These are phyloP conservation scores for Lipomyces japonicus DNA, from an alignment of 805 yeast species.

Conservation along the genomic window DNA sequence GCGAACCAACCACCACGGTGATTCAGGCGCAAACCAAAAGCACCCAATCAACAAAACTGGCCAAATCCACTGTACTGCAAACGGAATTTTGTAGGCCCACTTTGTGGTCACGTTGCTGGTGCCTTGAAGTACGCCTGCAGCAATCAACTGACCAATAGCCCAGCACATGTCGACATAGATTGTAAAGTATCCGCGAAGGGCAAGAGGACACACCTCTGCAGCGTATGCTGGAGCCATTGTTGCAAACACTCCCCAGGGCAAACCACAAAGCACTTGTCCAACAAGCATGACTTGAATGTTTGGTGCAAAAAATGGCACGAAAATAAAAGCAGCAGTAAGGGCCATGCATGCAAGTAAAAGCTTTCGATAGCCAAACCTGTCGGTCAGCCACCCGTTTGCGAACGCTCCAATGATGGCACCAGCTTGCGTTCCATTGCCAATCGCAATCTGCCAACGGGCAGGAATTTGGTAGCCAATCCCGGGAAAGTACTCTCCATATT, in stretches of 20 bases:
- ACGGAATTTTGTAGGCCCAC: constrained; percentile 52
- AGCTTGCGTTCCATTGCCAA: constrained; percentile 35
- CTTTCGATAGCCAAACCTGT: constrained; percentile 46
- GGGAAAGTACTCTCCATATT: constrained; percentile 18
- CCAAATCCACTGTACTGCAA: constrained; percentile 62
- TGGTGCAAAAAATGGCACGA: constrained; percentile 48
- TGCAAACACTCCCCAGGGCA: constrained; percentile 57
- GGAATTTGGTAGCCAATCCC: constrained; percentile 20
- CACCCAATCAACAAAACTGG: constrained; percentile 45
- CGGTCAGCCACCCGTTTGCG: constrained; percentile 45
- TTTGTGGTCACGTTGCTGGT: constrained; percentile 33
- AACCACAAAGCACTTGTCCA: constrained; percentile 41
- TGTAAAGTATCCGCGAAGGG: constrained; percentile 49
- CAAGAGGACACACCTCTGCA: constrained; percentile 54
- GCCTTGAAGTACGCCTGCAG: constrained; percentile 50
- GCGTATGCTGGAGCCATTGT: constrained; percentile 53
- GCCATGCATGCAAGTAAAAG: constrained; percentile 41
- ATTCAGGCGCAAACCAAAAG: constrained; percentile 45
- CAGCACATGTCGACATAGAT: constrained; percentile 51
- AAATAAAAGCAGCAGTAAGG: constrained; percentile 41
- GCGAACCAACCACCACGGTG: constrained; percentile 22
- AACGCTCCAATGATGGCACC: constrained; percentile 48
- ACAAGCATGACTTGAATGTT: constrained; percentile 39
- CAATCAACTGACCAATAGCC: constrained; percentile 55
- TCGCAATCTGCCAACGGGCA: constrained; percentile 35